Evolutionary conservation across 2,329 filamentous ascomycete species (phyloP), one percentile per base, ranked within the genome.

Genomic region (Endoconidiophora polonica): DNA sequence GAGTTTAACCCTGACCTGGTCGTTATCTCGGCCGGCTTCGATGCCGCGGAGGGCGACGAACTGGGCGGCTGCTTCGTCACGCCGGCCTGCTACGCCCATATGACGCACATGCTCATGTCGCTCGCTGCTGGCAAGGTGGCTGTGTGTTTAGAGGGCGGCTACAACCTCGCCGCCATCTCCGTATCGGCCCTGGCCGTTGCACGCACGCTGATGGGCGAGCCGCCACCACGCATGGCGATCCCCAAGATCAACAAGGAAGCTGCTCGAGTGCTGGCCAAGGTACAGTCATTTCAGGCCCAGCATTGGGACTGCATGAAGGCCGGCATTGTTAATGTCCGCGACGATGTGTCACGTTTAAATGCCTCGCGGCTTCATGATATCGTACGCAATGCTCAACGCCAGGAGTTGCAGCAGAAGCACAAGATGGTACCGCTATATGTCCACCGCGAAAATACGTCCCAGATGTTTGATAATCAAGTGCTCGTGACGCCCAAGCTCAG

Each of bases 91-190:
- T 98, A 96, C 61, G 86, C 88, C 12, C 90, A 98, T 61, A 96
- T 98, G 91, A 96, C 91, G 14, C 87, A 95, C 61, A 95, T 96
- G 90, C 76, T 98, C 44, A 96, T 95, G 88, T 87, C 86, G 2
- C 71, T 98, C 18, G 90, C 91, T 0, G 74, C 80, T 42, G 91
- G 91, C 24, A 94, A 88, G 60, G 74, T 98, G 12, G 84, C 86
- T 2, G 90, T 95, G 6, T 95, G 88, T 60, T 72, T 98, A 2
- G 91, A 98, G 66, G 91, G 91, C 20, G 91, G 91, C 6, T 98
- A 98, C 65, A 96, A 96, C 58, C 76, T 98, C 22, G 71, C 79
- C 44, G 91, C 91, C 0, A 98, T 98, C 52, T 94, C 91, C 0
- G 80, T 84, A 52, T 96, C 91, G 3, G 88, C 91, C 1, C 73